Conservation (phyloP, 2,329 filamentous ascomycete species). For the Pezicula carpinea region DNA sequence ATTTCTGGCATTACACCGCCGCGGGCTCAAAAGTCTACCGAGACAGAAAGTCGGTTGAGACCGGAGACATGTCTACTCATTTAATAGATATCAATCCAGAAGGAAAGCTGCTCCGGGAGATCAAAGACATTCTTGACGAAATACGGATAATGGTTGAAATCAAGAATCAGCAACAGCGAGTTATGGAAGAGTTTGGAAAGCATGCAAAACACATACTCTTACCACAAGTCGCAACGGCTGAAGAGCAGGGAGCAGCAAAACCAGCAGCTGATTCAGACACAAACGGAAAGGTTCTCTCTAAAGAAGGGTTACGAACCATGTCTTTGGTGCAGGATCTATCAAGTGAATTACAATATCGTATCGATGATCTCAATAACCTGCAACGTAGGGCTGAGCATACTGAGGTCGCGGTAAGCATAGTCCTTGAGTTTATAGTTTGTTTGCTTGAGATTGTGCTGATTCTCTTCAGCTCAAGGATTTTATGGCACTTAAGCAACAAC, state of each 20-base stretch:
- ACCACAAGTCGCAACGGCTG: background rate
- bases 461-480: slow-evolving; percentile 26
- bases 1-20: slow-evolving; percentile 25
- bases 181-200: background rate
- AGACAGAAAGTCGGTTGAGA: too few species aligned
- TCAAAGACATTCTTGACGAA: slow-evolving; percentile 40
- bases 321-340: too few species aligned
- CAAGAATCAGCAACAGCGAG: slow-evolving; percentile 17
- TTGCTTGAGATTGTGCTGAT: background rate
- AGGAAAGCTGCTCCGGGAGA: slow-evolving; percentile 34
- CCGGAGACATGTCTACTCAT: background rate
- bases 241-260: too few species aligned
- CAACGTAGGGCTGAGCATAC: background rate
- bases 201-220: background rate
- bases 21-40: too few species aligned
- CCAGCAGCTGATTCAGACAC: too few species aligned
- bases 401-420: too few species aligned
- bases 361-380: too few species aligned
- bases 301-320: too few species aligned
- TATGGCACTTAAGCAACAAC: slow-evolving; percentile 40
- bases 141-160: slow-evolving; percentile 39
- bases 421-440: too few species aligned
- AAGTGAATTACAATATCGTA: too few species aligned
- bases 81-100: slow-evolving; percentile 35
- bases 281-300: too few species aligned